Evolutionary conservation across 164 flowering plant genomes (phyloP), one percentile per base, ranked within the genome.

Genomic region (Magnolia sinica): DNA sequence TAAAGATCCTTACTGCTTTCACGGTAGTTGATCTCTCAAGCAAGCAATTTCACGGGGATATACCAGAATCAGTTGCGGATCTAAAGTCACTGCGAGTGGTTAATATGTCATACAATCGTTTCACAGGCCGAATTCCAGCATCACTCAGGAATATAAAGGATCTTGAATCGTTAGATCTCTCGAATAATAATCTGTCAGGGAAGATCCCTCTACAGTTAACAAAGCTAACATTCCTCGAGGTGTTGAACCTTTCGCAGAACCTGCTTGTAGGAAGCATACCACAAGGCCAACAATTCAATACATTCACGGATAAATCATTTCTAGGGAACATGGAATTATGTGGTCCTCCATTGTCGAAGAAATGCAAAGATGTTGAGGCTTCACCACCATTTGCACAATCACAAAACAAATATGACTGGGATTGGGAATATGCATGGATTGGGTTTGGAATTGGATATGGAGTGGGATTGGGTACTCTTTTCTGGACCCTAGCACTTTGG

Each of bases 21-120:
- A 84, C 84, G 6, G 64, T 84, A 64, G 80, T 90, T 63, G 95
- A 91, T 73, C 71, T 89, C 64, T 92, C 97, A 0, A 31, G 64
- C 71, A 92, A 91, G 68, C 55, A 58, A 0, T 86, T 92, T 51
- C 67, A 80, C 6, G 94, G 93, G 11, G 29, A 31, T 1, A 85
- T 92, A 29, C 97, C 97, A n/a, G 69, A 77, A 31, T 78, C 4
- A 10, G 1, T 90, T 0, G 91, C 88, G 59, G 5, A 79, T 2
- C 81, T 92, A 52, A 83, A 11, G 1, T 73, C 86, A 0, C 88
- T 91, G 3, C 63, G 73, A 45, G 61, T 80, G 24, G 90, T 92
- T 59, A 90, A 91, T 74, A 64, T 92, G 27, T 90, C 81, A 4
- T 49, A 74, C 23, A 87, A 84, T 67, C 19, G 52, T 13, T 52